These are phyloP conservation scores for Pelargonium citronellum DNA, from an alignment of 441 rosid species.

Conservation along the genomic window DNA sequence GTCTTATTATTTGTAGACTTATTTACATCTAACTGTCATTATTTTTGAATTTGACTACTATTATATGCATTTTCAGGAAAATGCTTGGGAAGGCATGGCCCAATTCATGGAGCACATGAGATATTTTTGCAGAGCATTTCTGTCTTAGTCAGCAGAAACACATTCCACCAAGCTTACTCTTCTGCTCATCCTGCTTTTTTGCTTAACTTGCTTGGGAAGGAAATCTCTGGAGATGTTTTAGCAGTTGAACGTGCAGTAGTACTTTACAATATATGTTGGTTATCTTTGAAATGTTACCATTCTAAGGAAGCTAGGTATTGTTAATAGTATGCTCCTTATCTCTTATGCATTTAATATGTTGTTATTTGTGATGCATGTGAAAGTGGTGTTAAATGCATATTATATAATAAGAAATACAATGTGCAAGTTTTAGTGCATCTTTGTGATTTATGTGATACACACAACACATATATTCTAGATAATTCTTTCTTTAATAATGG, in stretches of 20 bases:
- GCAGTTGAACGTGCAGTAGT: constrained; percentile 65
- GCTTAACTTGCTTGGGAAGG: constrained; percentile 63
- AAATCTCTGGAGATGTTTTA: constrained; percentile 50
- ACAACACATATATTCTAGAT: neutral
- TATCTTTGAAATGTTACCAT: constrained; percentile 43
- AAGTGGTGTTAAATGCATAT: neutral
- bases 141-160: constrained; percentile 44
- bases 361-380: neutral
- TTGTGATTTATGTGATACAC: neutral
- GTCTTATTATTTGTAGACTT: neutral
- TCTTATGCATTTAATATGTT: constrained; percentile 6
- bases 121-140: constrained; percentile 53
- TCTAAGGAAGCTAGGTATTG: constrained; percentile 55
- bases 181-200: constrained; percentile 32
- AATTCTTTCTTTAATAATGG: neutral
- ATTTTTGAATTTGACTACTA: constrained; percentile 13
- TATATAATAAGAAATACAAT: neutral
- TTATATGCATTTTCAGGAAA: constrained; percentile 48
- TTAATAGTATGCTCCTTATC: constrained; percentile 1
- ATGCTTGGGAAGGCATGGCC: constrained; percentile 46
- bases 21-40: neutral
- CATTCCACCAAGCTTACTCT: constrained; percentile 30
- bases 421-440: neutral
- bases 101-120: constrained; percentile 59
- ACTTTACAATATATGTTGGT: constrained; percentile 63